Base-by-base conservation (phyloP, 768 basidiomycete species). In the Xerocomus potaroensis region DNA sequence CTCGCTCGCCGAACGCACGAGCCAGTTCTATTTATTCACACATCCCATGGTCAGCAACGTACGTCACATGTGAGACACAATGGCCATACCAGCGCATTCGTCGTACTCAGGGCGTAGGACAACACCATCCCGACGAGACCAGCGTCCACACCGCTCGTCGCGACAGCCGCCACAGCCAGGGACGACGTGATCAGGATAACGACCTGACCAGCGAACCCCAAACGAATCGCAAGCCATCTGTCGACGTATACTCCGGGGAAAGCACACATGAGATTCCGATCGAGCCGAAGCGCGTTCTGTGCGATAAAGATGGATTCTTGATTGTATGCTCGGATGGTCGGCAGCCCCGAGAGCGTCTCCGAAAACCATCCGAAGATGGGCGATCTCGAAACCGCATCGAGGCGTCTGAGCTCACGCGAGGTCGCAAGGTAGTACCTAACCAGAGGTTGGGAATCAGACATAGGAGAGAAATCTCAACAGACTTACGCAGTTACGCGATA, bases 291-390 rank as follows among this genome's bases (percentile, higher is more conserved):
- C 45, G 84, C 79, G 53, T 87, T 91, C 30, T 78, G 78, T 8
- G 75, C 69, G 15, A 77, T 71, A 61, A 93, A 94, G 9, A 84
- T 68, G 0, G 65, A 39, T 58, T 89, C 81, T 51, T 90, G 88
- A 29, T 72, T 66, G 69, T 85, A 93, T 0, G 89, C 88, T 0
- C 90, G 79, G 55, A 94, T 92, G 3, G 89, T 92, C 1, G 87
- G 81, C 30, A 91, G 65, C 6, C 91, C 91, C 3, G 78, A 75
- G 30, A 83, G 68, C 3, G 79, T 84, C 62, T 90, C 89, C 2
- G 85, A 85, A 62, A 90, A 90, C 83, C 84, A 87, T 0, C 84
- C 85, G 64, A 95, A 94, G 48, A 98, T 91, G 1, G 94, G 93
- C 0, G 89, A 91, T 31, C 88, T 83, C 5, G 90, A 90, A 21